phyloP scores from a whole-genome alignment of 352 stramenopile species.

The Pythium vanterpoolii region DNA sequence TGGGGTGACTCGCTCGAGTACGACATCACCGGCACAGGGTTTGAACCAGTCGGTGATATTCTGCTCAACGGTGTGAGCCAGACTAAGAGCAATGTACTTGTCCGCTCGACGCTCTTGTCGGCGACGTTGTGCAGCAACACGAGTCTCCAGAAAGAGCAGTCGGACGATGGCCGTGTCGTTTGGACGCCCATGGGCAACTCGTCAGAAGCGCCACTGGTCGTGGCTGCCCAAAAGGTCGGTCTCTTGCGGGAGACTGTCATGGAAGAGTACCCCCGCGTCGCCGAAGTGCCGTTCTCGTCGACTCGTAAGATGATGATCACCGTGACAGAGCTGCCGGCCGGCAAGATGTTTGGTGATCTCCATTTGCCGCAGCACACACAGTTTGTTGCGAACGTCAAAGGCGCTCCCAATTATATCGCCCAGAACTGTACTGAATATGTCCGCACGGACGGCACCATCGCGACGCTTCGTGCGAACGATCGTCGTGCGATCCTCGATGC shows the following conservation, averaged over 20 bases:
- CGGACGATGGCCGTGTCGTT: constrained; percentile 42
- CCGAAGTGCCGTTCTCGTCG: constrained; percentile 94
- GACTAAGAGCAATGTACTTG: constrained; percentile 39
- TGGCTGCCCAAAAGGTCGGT: constrained; percentile 62
- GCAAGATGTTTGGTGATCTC: constrained; percentile 38
- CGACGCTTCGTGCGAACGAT: constrained; percentile 35
- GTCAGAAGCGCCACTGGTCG: constrained; percentile 66
- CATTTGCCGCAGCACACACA: constrained; percentile 31
- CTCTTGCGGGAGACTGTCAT: constrained; percentile 52
- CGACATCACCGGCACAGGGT: constrained; percentile 60
- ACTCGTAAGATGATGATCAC: constrained; percentile 94
- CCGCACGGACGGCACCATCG: constrained; percentile 43
- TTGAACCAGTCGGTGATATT: constrained; percentile 54
- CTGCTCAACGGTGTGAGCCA: constrained; percentile 43
- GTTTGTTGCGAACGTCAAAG: constrained; percentile 58
- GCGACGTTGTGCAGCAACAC: constrained; percentile 77
- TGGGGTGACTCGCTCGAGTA: constrained; percentile 72
- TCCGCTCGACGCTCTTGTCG: constrained; percentile 55
- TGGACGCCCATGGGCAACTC: constrained; percentile 68
- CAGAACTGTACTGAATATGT: constrained; percentile 60
- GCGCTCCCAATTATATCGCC: constrained; percentile 68
- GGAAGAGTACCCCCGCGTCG: constrained; percentile 62
- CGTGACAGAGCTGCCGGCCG: constrained; percentile 43
- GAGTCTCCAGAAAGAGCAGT: constrained; percentile 48
- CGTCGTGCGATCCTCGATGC: constrained; percentile 44